phyloP scores from a whole-genome alignment of 768 basidiomycete genomes.

The Chalciporus piperatus region DNA sequence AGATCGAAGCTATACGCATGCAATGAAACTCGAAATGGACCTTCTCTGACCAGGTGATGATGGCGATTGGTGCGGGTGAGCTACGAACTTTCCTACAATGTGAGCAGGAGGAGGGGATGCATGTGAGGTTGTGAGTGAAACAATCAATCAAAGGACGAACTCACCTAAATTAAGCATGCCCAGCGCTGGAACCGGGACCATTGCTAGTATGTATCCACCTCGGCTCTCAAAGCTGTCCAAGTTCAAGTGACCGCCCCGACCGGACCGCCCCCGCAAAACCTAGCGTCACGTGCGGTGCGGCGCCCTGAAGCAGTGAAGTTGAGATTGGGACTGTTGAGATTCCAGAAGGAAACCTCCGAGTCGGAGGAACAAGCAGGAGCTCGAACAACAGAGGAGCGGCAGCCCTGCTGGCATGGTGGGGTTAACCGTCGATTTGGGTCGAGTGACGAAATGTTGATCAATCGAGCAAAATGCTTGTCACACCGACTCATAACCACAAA shows the following conservation, averaged over 20 bases:
- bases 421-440: not conserved
- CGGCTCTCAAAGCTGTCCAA: not conserved
- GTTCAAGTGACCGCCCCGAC: not conserved
- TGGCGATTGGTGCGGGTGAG: not conserved
- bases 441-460: not conserved
- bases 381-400: not conserved
- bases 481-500: no score
- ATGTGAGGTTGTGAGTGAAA: not conserved
- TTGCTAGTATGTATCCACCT: not conserved
- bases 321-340: no score
- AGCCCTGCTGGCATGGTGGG: not conserved
- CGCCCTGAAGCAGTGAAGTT: not conserved
- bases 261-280: not conserved
- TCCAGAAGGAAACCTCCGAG: not conserved
- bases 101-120: constrained; percentile 1
- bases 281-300: not conserved
- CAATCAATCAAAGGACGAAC: not conserved
- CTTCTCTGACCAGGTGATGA: constrained; percentile 1
- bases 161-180: constrained; percentile 11
- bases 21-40: not conserved
- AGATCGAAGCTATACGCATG: constrained; percentile 5
- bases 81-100: not conserved
- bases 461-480: no score
- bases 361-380: not conserved
- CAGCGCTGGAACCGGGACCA: not conserved